Evolutionary conservation across 805 yeast genomes (phyloP), one percentile per base, ranked within the genome.

Genomic region (Zygosaccharomyces bisporus): DNA sequence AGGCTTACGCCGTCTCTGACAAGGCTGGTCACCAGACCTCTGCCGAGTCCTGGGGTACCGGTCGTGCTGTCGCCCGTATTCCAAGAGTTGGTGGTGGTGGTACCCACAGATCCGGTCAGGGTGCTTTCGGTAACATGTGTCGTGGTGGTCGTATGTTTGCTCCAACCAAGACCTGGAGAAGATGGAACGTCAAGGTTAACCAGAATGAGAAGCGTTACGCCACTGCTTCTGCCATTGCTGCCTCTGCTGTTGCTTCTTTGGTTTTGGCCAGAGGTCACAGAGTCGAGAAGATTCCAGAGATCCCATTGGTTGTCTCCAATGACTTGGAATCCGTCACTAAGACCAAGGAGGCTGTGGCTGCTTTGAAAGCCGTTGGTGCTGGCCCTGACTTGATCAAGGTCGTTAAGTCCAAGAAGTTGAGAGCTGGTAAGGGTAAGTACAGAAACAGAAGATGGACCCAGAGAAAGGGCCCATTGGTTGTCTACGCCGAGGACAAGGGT

Each of bases 61-160:
- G 99, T 83, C 90, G 99, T 82, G 99, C 99, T 77, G 96, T 93
- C 71, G 98, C 99, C 79, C 91, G 99, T 83, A 91, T 93, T 75
- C 99, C 99, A 81, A 90, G 99, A 84, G 98, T 93, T 73, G 96
- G 96, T 79, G 99, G 99, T 81, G 90, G 95, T 74, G 99, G 99
- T 86, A 93, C 99, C 74, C 96, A 89, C 95, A 90, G 99, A 80
- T 80, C 98, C 60, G 99, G 99, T 76, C 99, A 93, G 79, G 99
- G 89, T 76, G 99, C 99, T 73, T 93, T 93, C 83, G 99, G 99
- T 85, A 93, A 93, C 93, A 93, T 93, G 99, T 93, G 99, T 83
- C 91, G 99, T 79, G 97, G 97, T 76, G 99, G 99, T 81, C 95
- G 99, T 79, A 93, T 93, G 98, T 93, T 93, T 72, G 97, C 99